Evolutionary conservation across 2,329 filamentous ascomycete genomes (phyloP), one percentile per base, ranked within the genome.

Genomic region (Ceratocystis papillata): DNA sequence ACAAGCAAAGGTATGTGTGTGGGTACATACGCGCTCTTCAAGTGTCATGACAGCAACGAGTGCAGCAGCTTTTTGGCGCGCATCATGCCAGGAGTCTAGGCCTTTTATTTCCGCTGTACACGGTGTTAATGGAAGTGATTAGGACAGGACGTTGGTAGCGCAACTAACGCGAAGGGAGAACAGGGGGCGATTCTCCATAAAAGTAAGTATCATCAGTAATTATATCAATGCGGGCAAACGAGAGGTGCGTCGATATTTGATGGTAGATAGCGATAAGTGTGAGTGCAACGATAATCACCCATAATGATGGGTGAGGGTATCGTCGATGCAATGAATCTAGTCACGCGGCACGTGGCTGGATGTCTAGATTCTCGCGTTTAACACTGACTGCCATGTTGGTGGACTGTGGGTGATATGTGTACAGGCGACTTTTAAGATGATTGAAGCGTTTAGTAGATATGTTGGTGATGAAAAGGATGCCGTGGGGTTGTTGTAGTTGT

Each of bases 21-120:
- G 33, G 33, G 33, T 25, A 64, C 70, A 28, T 70, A 78, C 84
- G 76, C 93, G 94, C 74, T 95, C 89, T 20, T 85, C 79, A 61
- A 92, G 76, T 0, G 88, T 92, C 77, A 94, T 80, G 71, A 87
- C 80, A 15, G 79, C 80, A 12, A 95, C 88, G 70, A 94, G 84
- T 1, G 79, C 79, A 67, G 80, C 79, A 0, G 90, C 89, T 72
- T 86, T 88, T 22, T 76, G 74, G 70, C 88, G 86, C 4, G 89
- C 85, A 17, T 80, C 78, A 2, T 79, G 79, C 90, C 90, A 94
- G 50, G 83, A 77, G 8, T 85, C 87, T 4, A 79, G 75, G 17
- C 87, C 87, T 69, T 74, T 79, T 78, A 85, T 76, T 41, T 76
- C 71, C n/a, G 80, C 79, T 81, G 63, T 22, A 5, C 4, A 62